phyloP scores from a whole-genome alignment of 805 yeast species.

The Suhomyces kilbournensis region DNA sequence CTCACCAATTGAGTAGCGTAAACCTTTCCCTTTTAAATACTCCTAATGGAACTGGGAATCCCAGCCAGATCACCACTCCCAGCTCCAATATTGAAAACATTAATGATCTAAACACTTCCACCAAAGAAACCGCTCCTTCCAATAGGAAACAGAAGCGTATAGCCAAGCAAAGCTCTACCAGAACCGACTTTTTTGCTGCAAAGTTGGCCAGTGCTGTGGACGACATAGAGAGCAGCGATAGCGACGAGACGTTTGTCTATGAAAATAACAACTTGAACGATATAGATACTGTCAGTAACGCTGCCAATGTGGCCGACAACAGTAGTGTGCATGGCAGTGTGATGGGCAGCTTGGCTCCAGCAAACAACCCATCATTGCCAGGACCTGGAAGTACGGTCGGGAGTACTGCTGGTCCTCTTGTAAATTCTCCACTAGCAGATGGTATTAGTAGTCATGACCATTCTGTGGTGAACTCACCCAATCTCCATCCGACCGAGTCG shows the following conservation, averaged over 20 bases:
- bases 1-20: constrained; percentile 1
- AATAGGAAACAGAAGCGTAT: constrained; percentile 24
- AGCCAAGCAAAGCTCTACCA: constrained; percentile 56
- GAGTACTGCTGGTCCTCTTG: not conserved
- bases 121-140: not conserved
- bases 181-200: constrained; percentile 94
- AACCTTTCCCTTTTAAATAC: constrained; percentile 1
- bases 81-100: constrained; percentile 1
- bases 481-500: constrained; percentile 17
- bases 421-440: constrained; percentile 1
- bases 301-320: constrained; percentile 7
- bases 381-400: not conserved
- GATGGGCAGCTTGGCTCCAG: not conserved
- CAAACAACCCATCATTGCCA: not conserved
- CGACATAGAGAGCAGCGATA: constrained; percentile 81
- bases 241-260: constrained; percentile 95
- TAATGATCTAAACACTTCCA: not conserved
- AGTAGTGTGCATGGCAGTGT: constrained; percentile 12
- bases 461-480: not conserved
- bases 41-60: not conserved
- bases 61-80: constrained; percentile 1
- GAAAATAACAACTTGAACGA: constrained; percentile 47
- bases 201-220: constrained; percentile 91
- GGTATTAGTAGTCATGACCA: not conserved
- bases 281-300: constrained; percentile 13